Evolutionary conservation across 2,329 filamentous ascomycete genomes (phyloP).

Genomic region (Emydomyces testavorans): DNA sequence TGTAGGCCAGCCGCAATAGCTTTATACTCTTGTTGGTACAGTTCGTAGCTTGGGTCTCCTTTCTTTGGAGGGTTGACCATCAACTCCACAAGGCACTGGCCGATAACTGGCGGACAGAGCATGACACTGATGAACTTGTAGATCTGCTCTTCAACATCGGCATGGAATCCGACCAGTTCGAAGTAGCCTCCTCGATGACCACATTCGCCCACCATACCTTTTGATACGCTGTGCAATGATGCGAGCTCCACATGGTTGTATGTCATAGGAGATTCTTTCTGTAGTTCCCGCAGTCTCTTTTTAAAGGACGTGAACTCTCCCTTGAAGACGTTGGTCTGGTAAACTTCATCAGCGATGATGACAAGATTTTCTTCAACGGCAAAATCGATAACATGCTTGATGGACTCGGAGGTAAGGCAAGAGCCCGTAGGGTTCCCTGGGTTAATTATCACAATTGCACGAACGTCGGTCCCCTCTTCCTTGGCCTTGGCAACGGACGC

Average conservation of each 20-base stretch:
- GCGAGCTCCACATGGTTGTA: conserved; percentile 82
- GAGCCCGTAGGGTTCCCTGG: conserved; percentile 95
- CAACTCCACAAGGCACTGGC: conserved; percentile 90
- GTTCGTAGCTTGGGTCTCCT: conserved; percentile 70
- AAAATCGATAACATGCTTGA: conserved; percentile 75
- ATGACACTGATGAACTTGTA: conserved; percentile 99
- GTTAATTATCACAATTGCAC: conserved; percentile 94
- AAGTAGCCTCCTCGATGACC: conserved; percentile 97
- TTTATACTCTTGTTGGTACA: conserved; percentile 78
- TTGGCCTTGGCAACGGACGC: conserved; percentile 62
- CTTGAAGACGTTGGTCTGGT: conserved; percentile 96
- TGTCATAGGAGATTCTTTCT: conserved; percentile 58
- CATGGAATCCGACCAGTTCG: conserved; percentile 82
- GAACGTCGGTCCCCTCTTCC: conserved; percentile 68
- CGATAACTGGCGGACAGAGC: conserved; percentile 87
- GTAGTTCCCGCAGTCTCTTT: conserved; percentile 66
- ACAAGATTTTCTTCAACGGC: conserved; percentile 77
- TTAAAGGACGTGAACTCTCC: conserved; percentile 97
- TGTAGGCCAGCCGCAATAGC: conserved; percentile 67
- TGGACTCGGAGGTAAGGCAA: conserved; percentile 64
- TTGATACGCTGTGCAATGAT: conserved; percentile 85
- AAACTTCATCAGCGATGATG: conserved; percentile 91
- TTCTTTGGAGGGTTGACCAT: conserved; percentile 90
- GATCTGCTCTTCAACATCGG: conserved; percentile 77
- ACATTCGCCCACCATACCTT: conserved; percentile 98